Percentiles rank a stretch among this genome's conserved stretches.
These are phyloP conservation scores for Diutina rugosa DNA, from an alignment of 1,139 yeast genomes.

Conservation along the genomic window DNA sequence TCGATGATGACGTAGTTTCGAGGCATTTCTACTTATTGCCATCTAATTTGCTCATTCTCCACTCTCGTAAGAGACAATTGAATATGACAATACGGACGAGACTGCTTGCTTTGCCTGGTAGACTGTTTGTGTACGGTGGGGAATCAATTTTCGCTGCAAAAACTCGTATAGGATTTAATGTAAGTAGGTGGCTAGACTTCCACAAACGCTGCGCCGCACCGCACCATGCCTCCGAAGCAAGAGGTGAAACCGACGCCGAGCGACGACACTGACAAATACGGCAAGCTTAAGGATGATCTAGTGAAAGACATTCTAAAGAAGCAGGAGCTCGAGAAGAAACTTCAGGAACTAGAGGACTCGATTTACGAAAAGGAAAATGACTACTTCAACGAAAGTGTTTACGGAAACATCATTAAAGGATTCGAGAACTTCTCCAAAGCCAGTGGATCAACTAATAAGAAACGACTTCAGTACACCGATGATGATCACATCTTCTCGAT, in stretches of 20 bases:
- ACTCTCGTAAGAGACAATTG: not conserved
- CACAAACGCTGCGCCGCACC: not conserved
- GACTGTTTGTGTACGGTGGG: not conserved
- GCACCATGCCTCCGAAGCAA: not conserved
- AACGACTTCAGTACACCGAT: conserved; percentile 50
- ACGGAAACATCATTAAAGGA: conserved; percentile 81
- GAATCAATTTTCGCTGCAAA: not conserved
- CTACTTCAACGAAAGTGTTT: conserved; percentile 55
- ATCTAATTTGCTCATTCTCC: not conserved
- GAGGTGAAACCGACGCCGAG: not conserved
- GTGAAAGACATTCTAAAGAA: conserved; percentile 53
- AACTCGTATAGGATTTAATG: not conserved
- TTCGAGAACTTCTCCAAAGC: conserved; percentile 67
- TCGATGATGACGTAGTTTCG: not conserved
- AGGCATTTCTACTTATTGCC: not conserved
- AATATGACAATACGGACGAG: too few relatives aligned
- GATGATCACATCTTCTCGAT: conserved; percentile 79
- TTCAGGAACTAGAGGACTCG: conserved; percentile 57
- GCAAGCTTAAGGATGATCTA: conserved; percentile 53
- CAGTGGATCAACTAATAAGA: conserved; percentile 28
- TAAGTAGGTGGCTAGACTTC: not conserved
- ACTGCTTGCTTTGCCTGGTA: too few relatives aligned
- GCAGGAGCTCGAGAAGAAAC: conserved; percentile 48
- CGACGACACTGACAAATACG: conserved; percentile 33
- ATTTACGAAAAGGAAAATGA: conserved; percentile 74